These are phyloP conservation scores for Colletotrichum filicis DNA, from an alignment of 2,329 filamentous ascomycete species.

Conservation along the genomic window DNA sequence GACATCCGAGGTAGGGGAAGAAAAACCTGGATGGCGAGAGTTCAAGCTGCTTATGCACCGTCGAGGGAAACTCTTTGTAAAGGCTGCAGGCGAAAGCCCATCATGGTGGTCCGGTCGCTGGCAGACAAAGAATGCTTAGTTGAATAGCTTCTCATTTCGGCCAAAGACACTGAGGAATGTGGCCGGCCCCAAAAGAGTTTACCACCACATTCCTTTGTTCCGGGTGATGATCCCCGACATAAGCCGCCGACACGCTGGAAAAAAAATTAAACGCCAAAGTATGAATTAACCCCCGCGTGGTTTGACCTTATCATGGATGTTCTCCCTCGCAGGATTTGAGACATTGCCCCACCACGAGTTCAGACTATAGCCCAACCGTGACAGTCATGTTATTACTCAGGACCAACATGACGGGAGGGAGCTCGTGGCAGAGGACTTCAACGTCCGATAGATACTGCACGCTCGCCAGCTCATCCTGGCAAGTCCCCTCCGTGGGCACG, in stretches of 20 bases:
- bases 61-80: constrained; percentile 34
- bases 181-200: constrained; percentile 26
- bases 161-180: constrained; percentile 34
- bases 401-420: constrained; percentile 82
- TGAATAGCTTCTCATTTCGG: constrained; percentile 32
- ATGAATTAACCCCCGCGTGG: constrained; percentile 29
- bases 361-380: constrained; percentile 73
- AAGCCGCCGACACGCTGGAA: background rate
- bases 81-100: constrained; percentile 26
- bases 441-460: constrained; percentile 81
- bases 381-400: constrained; percentile 93
- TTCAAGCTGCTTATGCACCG: constrained; percentile 29
- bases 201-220: constrained; percentile 34
- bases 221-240: constrained; percentile 26
- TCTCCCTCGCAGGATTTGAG: constrained; percentile 28
- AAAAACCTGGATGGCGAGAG: constrained; percentile 3
- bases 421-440: constrained; percentile 79
- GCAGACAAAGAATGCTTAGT: constrained; percentile 33
- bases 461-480: constrained; percentile 75
- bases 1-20: background rate
- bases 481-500: constrained; percentile 82
- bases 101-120: constrained; percentile 24
- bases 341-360: constrained; percentile 24
- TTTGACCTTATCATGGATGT: constrained; percentile 26
- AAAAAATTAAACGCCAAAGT: constrained; percentile 26